These are phyloP conservation scores for Guadua angustifolia DNA, from an alignment of 176 grass and related monocot genomes.

Conservation along the genomic window DNA sequence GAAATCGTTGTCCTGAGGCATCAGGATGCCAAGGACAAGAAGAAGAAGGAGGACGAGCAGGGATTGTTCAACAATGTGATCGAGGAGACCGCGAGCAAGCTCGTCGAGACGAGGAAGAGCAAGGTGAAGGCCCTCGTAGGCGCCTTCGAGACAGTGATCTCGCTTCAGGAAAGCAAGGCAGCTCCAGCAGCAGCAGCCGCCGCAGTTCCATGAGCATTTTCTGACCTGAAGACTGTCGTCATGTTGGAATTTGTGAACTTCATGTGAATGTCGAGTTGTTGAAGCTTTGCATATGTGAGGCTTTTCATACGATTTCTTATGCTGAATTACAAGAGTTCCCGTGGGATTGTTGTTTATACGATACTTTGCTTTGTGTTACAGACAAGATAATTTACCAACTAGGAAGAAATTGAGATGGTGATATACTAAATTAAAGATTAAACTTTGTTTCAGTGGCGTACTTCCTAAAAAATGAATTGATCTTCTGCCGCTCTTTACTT, in stretches of 20 bases:
- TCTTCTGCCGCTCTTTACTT: neutral
- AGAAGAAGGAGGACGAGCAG: conserved; percentile 51
- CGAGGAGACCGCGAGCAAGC: conserved; percentile 67
- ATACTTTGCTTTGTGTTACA: conserved; percentile 15
- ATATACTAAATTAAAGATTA: neutral
- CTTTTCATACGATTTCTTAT: neutral
- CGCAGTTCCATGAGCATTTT: conserved; percentile 31
- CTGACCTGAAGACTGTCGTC: neutral
- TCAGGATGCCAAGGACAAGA: conserved; percentile 46
- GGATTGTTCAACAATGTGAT: conserved; percentile 69
- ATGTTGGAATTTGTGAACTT: neutral
- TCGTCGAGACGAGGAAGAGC: conserved; percentile 63
- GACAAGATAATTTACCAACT: neutral
- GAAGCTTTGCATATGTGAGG: conserved; percentile 23
- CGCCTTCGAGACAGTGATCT: conserved; percentile 79
- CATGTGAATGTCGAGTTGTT: neutral
- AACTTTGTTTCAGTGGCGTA: neutral
- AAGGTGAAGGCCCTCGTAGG: conserved; percentile 86
- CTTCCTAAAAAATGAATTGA: neutral
- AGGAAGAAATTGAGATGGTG: neutral
- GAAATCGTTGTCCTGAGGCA: conserved; percentile 58
- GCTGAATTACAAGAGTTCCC: neutral
- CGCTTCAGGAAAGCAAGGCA: conserved; percentile 59
- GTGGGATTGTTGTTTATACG: neutral
- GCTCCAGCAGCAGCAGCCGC: neutral